Conservation (phyloP, 2,329 filamentous ascomycete species). For the Colletotrichum graminicola region DNA sequence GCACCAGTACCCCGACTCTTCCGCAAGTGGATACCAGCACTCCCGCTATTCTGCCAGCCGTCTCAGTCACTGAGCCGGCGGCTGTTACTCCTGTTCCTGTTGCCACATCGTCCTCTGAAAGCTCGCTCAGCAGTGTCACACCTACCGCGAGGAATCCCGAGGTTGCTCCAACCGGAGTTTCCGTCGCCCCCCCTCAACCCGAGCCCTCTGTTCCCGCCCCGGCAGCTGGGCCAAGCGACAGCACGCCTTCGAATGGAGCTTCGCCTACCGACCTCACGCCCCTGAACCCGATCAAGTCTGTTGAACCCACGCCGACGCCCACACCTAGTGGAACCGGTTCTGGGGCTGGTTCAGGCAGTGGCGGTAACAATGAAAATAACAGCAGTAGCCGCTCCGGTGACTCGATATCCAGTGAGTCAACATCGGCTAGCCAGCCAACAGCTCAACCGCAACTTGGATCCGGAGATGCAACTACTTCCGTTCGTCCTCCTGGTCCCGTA, state of each 20-base stretch:
- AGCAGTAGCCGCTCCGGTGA: not conserved
- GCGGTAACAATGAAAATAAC: not conserved
- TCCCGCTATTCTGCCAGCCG: conserved; percentile 3
- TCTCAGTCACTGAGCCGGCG: conserved; percentile 23
- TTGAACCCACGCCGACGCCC: not conserved
- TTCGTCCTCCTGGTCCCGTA: not conserved
- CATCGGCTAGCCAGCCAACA: not conserved
- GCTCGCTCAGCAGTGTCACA: not conserved
- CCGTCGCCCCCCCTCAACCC: not conserved
- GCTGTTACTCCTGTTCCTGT: conserved; percentile 20
- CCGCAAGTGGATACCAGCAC: not conserved
- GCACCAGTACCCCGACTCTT: not conserved
- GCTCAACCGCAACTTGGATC: conserved; percentile 16
- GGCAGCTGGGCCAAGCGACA: not conserved
- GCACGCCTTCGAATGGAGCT: not conserved
- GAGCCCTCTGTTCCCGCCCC: not conserved
- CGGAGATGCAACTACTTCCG: not conserved
- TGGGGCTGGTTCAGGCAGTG: not conserved
- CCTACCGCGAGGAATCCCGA: not conserved
- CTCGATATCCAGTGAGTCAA: not conserved
- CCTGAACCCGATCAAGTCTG: conserved; percentile 24
- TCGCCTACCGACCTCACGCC: not conserved
- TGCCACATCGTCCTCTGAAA: conserved; percentile 4
- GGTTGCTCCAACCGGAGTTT: not conserved
- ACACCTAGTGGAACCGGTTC: not conserved